A percentile compares a stretch with the other conserved stretches of the same genome.
Evolutionary conservation across 768 basidiomycete species (phyloP).

Genomic region (Hypsizygus marmoreus): DNA sequence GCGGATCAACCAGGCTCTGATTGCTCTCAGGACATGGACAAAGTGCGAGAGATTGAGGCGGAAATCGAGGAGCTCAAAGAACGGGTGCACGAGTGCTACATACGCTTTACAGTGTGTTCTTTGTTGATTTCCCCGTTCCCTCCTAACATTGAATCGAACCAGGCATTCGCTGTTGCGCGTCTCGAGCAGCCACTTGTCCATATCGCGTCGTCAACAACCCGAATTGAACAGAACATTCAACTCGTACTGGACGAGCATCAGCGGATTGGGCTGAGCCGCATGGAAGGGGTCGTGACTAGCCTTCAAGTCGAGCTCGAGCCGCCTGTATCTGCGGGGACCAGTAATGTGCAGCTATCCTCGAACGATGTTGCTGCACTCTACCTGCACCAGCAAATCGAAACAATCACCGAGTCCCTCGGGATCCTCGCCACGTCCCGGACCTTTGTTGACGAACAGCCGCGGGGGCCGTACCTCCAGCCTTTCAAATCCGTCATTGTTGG

Average conservation of each 20-base stretch:
- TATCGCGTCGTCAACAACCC: constrained; percentile 1
- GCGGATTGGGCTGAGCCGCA: constrained; percentile 3
- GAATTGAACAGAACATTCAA: neutral
- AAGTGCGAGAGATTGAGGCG: constrained; percentile 3
- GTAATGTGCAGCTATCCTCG: constrained; percentile 5
- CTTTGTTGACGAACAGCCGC: constrained; percentile 8
- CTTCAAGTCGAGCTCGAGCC: too few relatives aligned
- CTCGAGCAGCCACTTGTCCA: constrained; percentile 9
- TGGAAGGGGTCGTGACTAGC: constrained; percentile 12
- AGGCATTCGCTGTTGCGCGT: constrained; percentile 15
- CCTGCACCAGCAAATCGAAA: constrained; percentile 15
- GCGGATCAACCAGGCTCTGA: neutral
- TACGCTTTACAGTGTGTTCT: constrained; percentile 14
- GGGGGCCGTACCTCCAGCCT: constrained; percentile 8
- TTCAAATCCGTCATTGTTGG: constrained; percentile 9
- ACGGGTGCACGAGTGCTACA: constrained; percentile 13
- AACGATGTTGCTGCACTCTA: constrained; percentile 9
- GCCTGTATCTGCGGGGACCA: neutral
- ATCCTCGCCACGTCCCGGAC: constrained; percentile 6
- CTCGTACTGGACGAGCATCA: constrained; percentile 11
- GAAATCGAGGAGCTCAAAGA: constrained; percentile 12
- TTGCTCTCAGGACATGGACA: neutral
- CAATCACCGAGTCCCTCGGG: constrained; percentile 10
- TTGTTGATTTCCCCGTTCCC: neutral
- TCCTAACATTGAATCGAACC: neutral